Evolutionary conservation across 306 rosid genomes (phyloP), one percentile per base, ranked within the genome.

Genomic region (Cucurbita maxima): DNA sequence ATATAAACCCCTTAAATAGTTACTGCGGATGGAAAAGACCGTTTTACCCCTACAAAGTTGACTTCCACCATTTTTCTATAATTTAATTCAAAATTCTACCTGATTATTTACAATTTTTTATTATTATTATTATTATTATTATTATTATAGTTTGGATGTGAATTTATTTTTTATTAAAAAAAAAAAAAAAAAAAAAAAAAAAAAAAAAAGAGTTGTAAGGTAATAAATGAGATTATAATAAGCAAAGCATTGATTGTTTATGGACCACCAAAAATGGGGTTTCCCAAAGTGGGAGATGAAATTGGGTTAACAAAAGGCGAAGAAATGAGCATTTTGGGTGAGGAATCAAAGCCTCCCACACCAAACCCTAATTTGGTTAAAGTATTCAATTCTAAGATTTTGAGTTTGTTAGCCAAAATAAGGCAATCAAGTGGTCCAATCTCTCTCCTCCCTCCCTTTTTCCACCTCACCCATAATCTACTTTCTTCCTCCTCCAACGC

Each of bases 261-360:
- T 44, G 72, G 72, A 67, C 55, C 72, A 67, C 72, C 18, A 67
- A 67, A 64, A 67, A 67, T 20, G 40, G 72, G 72, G 72, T 44
- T 44, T 44, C 72, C 19, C 22, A 10, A 20, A 44, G 6, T 0
- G 2, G 54, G 55, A 20, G 72, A 20, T 5, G 1, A 44, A 1
- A 44, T 10, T 19, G 16, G 72, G 38, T 45, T 67, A 64, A 67
- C 11, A 67, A 44, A 0, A 6, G 18, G 3, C 7, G 22, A 67
- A 67, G 71, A 20, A 44, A 67, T 38, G 15, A 43, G 13, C 19
- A 67, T 44, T 67, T 67, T 44, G 20, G 72, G 72, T 20, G 40
- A 67, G 51, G 51, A 67, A 67, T 67, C 72, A 67, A 67, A 67
- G 45, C 55, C 68, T 47, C 68, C 11, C 68, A 30, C 72, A 66